These are phyloP conservation scores for Trichaptum fuscoviolaceum DNA, from an alignment of 768 basidiomycete species.

Conservation along the genomic window DNA sequence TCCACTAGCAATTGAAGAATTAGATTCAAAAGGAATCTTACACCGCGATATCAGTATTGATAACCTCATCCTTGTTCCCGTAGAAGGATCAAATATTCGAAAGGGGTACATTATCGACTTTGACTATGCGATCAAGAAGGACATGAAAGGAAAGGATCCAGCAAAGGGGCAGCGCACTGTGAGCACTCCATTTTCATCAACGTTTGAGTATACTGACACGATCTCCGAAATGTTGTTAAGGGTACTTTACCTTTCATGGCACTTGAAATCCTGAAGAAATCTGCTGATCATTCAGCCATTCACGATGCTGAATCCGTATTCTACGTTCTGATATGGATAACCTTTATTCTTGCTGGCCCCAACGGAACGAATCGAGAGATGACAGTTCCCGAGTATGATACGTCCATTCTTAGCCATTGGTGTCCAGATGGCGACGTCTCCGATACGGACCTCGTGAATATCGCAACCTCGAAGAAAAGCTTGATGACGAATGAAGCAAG, in stretches of 20 bases:
- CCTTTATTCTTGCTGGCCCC: neutral
- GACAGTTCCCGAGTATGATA: neutral
- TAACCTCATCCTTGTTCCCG: neutral
- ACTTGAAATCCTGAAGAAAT: neutral
- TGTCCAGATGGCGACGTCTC: neutral
- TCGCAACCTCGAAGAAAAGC: neutral
- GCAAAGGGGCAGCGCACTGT: neutral
- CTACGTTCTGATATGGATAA: neutral
- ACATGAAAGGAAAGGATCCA: neutral
- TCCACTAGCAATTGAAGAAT: neutral
- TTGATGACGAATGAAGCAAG: neutral
- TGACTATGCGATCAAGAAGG: neutral
- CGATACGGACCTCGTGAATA: neutral
- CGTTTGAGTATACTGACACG: neutral
- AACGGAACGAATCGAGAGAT: neutral
- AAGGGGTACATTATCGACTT: neutral
- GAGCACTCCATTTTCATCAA: neutral
- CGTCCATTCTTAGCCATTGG: neutral
- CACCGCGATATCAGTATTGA: slow-evolving; percentile 1
- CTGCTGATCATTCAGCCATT: neutral
- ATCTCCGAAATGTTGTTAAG: too few relatives aligned
- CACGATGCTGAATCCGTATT: slow-evolving; percentile 1
- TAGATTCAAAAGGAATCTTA: neutral
- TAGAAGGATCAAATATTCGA: neutral
- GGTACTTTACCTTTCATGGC: neutral